These are phyloP conservation scores for Aureobasidium sp. DNA, from an alignment of 2,329 filamentous ascomycete species.

Conservation along the genomic window DNA sequence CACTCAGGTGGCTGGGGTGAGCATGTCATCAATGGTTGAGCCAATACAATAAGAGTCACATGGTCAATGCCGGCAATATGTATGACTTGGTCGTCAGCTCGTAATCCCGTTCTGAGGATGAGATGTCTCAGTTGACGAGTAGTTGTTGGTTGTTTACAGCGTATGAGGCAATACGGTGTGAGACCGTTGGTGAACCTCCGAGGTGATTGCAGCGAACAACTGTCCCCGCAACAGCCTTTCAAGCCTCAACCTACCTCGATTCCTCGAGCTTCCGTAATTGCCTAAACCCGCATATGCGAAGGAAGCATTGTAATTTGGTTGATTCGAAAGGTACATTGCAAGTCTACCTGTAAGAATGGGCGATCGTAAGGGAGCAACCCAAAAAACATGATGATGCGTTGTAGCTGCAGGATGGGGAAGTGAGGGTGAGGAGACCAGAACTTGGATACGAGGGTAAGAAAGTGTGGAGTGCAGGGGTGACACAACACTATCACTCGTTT, in stretches of 20 bases:
- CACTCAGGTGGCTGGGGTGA: background rate
- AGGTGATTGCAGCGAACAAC: background rate
- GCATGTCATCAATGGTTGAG: background rate
- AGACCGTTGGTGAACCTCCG: background rate
- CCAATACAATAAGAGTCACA: background rate
- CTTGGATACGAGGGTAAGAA: background rate
- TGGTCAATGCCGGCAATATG: background rate
- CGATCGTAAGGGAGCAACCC: background rate
- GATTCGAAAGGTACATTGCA: background rate
- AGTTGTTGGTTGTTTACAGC: background rate
- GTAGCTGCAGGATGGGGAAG: background rate
- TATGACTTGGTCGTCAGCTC: background rate
- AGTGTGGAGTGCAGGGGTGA: conserved; percentile 4
- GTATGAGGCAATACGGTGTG: background rate
- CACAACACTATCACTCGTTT: conserved; percentile 3
- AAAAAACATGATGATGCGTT: background rate
- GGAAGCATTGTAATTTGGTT: background rate
- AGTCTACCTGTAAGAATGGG: background rate
- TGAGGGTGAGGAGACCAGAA: background rate
- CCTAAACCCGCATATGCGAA: background rate
- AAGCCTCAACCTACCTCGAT: background rate
- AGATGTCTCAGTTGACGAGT: conserved; percentile 2
- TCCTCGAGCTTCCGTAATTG: background rate
- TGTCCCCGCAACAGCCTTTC: background rate
- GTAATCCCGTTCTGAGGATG: background rate